Evolutionary conservation across 83 land plant genomes (phyloP).

Genomic region (Thuja plicata): DNA sequence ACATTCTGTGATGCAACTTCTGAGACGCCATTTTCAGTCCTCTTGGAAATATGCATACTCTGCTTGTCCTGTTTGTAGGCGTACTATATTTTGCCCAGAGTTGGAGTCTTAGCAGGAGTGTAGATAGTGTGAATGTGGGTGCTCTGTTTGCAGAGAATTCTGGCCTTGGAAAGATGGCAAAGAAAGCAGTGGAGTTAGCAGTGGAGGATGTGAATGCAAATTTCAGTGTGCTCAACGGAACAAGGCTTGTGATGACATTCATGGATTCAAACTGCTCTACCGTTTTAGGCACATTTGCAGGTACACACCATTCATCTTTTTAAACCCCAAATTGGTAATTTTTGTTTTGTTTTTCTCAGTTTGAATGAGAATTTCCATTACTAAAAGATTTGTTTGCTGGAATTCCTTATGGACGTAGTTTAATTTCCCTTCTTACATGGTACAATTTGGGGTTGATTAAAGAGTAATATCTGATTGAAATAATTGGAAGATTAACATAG

Average conservation of each 20-base stretch:
- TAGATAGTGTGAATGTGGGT: slow-evolving; percentile 31
- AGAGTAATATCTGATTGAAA: no score
- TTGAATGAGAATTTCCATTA: not conserved
- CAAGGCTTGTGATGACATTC: slow-evolving; percentile 20
- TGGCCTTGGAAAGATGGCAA: slow-evolving; percentile 40
- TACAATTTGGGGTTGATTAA: no score
- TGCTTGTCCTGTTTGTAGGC: not conserved
- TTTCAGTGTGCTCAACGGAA: slow-evolving; percentile 24
- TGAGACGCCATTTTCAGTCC: not conserved
- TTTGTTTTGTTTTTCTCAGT: not conserved
- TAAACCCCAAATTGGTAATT: not conserved
- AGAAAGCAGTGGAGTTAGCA: slow-evolving; percentile 46
- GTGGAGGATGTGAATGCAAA: slow-evolving; percentile 37
- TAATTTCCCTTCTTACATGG: no score
- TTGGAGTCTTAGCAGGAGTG: not conserved
- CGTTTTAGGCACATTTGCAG: slow-evolving; percentile 37
- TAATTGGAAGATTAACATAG: no score
- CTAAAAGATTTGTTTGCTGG: no score
- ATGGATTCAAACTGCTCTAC: slow-evolving; percentile 34
- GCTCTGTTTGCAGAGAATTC: slow-evolving; percentile 43
- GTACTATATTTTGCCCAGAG: not conserved
- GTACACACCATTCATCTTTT: slow-evolving; percentile 6
- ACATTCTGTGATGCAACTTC: no score
- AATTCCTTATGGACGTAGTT: no score
- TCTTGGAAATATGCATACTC: not conserved